Percentiles rank a stretch among this genome's conserved stretches.
These are phyloP conservation scores for Ocimum tenuiflorum DNA, from an alignment of 257 asterid genomes.

Conservation along the genomic window DNA sequence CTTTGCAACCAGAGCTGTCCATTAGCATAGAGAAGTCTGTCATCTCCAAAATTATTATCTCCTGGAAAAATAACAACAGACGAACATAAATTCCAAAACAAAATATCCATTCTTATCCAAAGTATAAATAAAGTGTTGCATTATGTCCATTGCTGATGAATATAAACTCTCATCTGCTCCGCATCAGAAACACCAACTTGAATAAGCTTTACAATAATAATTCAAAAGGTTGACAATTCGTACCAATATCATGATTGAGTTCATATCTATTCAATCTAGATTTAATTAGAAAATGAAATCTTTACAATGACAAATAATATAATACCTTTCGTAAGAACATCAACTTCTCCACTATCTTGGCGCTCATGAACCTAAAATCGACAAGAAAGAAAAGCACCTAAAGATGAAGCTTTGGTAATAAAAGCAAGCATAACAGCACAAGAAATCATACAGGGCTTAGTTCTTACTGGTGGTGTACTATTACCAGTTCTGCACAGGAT, in stretches of 20 bases:
- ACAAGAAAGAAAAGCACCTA: not conserved
- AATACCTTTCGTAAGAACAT: slow-evolving; percentile 90
- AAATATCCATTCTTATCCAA: not conserved
- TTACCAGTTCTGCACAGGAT: not conserved
- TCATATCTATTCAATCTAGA: not conserved
- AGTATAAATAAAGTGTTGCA: not conserved
- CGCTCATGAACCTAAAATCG: slow-evolving; percentile 83
- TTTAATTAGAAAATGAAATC: not conserved
- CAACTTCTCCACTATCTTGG: slow-evolving; percentile 82
- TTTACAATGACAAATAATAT: not conserved
- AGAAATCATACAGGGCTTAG: not conserved
- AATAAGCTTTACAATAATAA: not conserved
- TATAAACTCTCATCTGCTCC: not conserved
- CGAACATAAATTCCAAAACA: slow-evolving; percentile 12
- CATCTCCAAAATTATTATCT: slow-evolving; percentile 90
- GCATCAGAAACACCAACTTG: slow-evolving; percentile 8
- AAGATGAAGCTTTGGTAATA: not conserved
- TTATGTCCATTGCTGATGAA: too few relatives aligned
- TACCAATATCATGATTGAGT: not conserved
- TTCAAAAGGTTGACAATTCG: not conserved
- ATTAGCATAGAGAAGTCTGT: slow-evolving; percentile 88
- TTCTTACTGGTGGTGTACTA: slow-evolving; percentile 7
- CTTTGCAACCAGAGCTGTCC: slow-evolving; percentile 96
- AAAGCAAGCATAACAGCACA: not conserved
- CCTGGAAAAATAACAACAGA: slow-evolving; percentile 43